Base-by-base conservation (phyloP, 805 yeast genomes). In the Saturnispora bothae region DNA sequence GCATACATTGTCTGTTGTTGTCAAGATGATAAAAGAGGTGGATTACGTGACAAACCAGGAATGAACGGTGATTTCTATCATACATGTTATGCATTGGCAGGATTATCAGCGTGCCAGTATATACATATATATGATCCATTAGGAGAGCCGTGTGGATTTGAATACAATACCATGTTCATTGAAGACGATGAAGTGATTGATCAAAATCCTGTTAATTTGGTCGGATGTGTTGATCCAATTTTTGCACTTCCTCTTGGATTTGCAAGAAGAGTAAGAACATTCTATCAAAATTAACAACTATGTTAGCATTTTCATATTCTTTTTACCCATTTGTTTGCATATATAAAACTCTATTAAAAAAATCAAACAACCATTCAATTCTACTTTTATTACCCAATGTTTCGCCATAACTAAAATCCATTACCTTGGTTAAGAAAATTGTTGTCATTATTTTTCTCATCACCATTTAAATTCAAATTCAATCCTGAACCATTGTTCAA, bases 21-120 rank as follows among this genome's bases (percentile, higher is more conserved):
- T 44, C 98, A 92, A 58, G 62, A 65, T 12, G 51, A 50, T 1
- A 51, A 59, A 12, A n/a, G n/a, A n/a, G 51, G 50, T 2, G 98
- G 98, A 0, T 62, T 92, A 16, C 60, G 78, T 33, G 99, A 92
- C 55, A 92, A 92, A 56, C 97, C 97, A 0, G 84, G 84, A 1
- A 73, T 70, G 43, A 48, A 57, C 5, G 76, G 92, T 0, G 99
- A 92, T 55, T 80, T 78, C 42, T 92, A 92, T 57, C 99, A 92
- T 52, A 79, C 96, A 1, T 85, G 88, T 53, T 92, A 92, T 54
- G 76, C 78, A 0, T 60, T 88, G 2, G 61, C 80, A 39, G 99
- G 98, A 0, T 61, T 89, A 21, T 71, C 84, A 33, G 60, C 68
- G 33, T 64, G 74, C 14, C 82, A 76, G 47, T 63, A 76, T 47